Conservation (phyloP, 2,329 filamentous ascomycete species). For the Rhinocladiella mackenziei region DNA sequence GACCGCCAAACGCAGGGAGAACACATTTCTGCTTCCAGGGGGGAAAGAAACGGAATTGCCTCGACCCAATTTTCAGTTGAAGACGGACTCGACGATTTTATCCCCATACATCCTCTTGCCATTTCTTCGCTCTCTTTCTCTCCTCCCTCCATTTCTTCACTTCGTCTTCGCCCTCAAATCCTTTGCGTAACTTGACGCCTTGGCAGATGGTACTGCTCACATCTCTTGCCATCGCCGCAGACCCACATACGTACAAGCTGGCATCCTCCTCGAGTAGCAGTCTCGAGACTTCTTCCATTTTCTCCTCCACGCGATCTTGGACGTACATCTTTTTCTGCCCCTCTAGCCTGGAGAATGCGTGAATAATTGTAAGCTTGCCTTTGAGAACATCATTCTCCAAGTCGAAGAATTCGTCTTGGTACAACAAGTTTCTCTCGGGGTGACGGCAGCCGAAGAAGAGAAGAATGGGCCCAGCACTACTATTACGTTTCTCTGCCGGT, state of each 20-base stretch:
- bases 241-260: slow-evolving; percentile 16
- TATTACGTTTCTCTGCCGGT: not conserved
- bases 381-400: not conserved
- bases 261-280: slow-evolving; percentile 14
- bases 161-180: slow-evolving; percentile 25
- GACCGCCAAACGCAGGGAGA: too few relatives aligned
- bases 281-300: slow-evolving; percentile 1
- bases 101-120: slow-evolving; percentile 54
- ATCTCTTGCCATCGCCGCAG: slow-evolving; percentile 16
- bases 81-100: not conserved
- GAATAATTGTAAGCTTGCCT: too few relatives aligned
- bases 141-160: slow-evolving; percentile 7
- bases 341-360: too few relatives aligned
- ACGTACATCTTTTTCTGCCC: too few relatives aligned
- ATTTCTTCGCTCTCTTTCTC: slow-evolving; percentile 35
- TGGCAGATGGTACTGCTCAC: slow-evolving; percentile 40
- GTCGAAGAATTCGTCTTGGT: slow-evolving; percentile 26
- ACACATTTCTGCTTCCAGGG: too few relatives aligned
- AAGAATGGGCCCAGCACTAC: slow-evolving; percentile 34
- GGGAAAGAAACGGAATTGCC: too few relatives aligned
- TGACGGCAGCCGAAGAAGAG: slow-evolving; percentile 44
- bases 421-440: slow-evolving; percentile 38
- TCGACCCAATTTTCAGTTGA: too few relatives aligned
- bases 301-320: slow-evolving; percentile 14
- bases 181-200: slow-evolving; percentile 16